These are phyloP conservation scores for Acer yangbiense DNA, from an alignment of 345 rosid genomes.

Conservation along the genomic window DNA sequence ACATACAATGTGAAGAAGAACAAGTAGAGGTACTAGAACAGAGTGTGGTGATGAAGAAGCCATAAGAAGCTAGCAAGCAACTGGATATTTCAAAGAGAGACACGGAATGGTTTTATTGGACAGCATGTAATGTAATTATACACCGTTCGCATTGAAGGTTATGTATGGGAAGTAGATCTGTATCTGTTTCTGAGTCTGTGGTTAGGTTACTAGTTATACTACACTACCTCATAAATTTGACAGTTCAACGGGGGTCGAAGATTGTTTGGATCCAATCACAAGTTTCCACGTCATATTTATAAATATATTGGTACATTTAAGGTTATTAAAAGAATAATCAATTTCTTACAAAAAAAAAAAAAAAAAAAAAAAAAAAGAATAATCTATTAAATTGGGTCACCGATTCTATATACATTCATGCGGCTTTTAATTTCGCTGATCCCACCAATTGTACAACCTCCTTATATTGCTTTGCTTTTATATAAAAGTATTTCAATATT, in stretches of 20 bases:
- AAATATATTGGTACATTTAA: not conserved
- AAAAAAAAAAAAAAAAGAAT: too few species aligned
- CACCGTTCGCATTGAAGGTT: not conserved
- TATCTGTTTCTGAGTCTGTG: not conserved
- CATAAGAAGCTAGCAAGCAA: slow-evolving; percentile 2
- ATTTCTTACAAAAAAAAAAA: too few species aligned
- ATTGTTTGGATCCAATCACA: not conserved
- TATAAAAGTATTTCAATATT: too few species aligned
- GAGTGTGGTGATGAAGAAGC: not conserved
- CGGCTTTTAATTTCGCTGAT: too few species aligned
- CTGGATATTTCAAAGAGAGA: slow-evolving; percentile 20
- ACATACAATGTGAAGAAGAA: slow-evolving; percentile 15
- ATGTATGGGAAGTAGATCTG: not conserved
- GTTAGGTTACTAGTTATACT: not conserved
- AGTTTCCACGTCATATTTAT: not conserved
- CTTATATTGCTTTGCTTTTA: too few species aligned
- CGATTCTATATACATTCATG: too few species aligned
- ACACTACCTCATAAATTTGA: not conserved
- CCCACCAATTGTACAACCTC: too few species aligned
- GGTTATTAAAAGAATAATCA: not conserved
- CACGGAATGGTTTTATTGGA: slow-evolving; percentile 5
- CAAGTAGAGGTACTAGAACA: not conserved
- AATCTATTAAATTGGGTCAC: too few species aligned
- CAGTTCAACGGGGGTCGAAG: not conserved
- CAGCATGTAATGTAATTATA: not conserved